These are phyloP conservation scores for Fusarium sp. DNA, from an alignment of 2,329 filamentous ascomycete species.

Conservation along the genomic window DNA sequence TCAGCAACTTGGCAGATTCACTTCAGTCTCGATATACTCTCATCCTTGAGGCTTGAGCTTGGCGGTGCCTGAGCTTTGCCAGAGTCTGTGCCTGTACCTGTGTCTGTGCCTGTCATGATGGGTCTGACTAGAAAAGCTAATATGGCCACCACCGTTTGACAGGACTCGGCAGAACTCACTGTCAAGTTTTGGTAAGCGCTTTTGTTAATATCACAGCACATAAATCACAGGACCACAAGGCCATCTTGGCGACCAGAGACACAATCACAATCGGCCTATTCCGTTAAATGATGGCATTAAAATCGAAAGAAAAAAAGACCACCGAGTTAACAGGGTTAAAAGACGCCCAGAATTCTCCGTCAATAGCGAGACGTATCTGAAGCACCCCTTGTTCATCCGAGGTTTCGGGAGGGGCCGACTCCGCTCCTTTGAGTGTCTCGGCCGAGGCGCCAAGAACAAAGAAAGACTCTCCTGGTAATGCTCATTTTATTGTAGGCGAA, in stretches of 20 bases:
- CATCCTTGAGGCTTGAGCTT: not conserved
- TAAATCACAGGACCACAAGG: not conserved
- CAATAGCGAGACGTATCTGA: conserved; percentile 39
- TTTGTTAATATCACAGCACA: not conserved
- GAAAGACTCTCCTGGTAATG: not conserved
- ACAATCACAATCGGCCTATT: not conserved
- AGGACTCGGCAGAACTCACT: conserved; percentile 17
- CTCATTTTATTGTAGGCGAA: not conserved
- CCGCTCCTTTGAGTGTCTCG: conserved; percentile 22
- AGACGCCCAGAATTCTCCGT: conserved; percentile 33
- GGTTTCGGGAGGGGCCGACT: conserved; percentile 34
- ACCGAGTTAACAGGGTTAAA: not conserved
- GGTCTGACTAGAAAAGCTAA: conserved; percentile 10
- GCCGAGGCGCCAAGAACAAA: conserved; percentile 21
- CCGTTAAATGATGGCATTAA: conserved; percentile 1
- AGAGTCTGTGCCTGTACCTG: conserved; percentile 1
- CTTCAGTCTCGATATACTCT: conserved; percentile 2
- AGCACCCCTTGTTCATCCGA: conserved; percentile 35
- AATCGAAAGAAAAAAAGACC: conserved; percentile 4
- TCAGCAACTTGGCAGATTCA: conserved; percentile 3
- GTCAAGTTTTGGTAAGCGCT: conserved; percentile 25
- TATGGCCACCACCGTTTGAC: conserved; percentile 10
- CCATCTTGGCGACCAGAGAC: conserved; percentile 8
- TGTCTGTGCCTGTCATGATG: not conserved
- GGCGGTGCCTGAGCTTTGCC: not conserved